A percentile compares a stretch with the other conserved stretches of the same genome.
Evolutionary conservation across 176 grass and related monocot species (phyloP).

Genomic region (Cymbopogon citratus): DNA sequence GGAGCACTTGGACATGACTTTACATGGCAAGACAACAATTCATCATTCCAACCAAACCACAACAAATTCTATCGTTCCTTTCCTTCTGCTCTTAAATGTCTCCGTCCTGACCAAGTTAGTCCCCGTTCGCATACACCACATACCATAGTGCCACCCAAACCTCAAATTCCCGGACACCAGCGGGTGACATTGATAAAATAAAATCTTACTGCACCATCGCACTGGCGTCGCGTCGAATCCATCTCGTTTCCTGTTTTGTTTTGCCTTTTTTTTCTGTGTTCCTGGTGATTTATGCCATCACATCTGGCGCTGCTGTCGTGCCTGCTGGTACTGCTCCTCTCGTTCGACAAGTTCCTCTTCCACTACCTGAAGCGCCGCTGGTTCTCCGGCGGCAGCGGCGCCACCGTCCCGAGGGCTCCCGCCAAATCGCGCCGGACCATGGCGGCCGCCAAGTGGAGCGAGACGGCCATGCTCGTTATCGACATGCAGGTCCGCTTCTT

Average conservation of each 20-base stretch:
- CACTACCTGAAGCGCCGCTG: slow-evolving; percentile 42
- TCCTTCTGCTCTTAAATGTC: background rate
- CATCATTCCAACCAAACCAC: slow-evolving; percentile 10
- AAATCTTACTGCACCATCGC: background rate
- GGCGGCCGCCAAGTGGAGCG: slow-evolving; percentile 42
- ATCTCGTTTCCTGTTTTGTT: slow-evolving; percentile 1
- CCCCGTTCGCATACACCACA: background rate
- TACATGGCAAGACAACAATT: too few species aligned
- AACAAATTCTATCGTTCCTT: background rate
- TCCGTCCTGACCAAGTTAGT: background rate
- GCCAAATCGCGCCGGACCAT: background rate
- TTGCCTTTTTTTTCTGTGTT: background rate
- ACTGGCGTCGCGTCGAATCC: background rate
- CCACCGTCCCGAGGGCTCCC: background rate
- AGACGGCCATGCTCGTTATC: slow-evolving; percentile 75
- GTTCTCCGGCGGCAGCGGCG: slow-evolving; percentile 3
- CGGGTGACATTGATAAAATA: background rate
- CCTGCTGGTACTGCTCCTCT: slow-evolving; percentile 40
- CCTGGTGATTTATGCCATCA: slow-evolving; percentile 47
- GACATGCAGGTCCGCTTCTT: slow-evolving; percentile 51
- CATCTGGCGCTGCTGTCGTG: slow-evolving; percentile 40
- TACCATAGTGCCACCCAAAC: background rate
- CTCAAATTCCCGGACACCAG: background rate
- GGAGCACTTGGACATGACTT: too few species aligned
- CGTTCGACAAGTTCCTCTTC: slow-evolving; percentile 42